Evolutionary conservation across 805 yeast species (phyloP), one percentile per base, ranked within the genome.

Genomic region (Kodamaea restingae): DNA sequence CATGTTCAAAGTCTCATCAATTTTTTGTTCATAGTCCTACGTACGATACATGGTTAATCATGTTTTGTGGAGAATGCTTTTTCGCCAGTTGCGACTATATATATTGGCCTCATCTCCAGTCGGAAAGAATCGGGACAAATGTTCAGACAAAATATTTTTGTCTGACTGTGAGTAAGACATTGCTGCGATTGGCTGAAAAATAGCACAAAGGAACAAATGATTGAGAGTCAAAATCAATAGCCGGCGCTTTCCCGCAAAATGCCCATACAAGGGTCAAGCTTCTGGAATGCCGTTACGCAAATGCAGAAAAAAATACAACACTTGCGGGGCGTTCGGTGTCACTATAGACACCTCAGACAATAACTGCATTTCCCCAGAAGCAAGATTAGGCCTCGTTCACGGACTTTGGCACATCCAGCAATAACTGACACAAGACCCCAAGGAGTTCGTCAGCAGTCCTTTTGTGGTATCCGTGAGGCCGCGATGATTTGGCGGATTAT

Each of bases 11-110:
- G n/a, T n/a, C n/a, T n/a, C n/a, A n/a, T n/a, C n/a, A n/a, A n/a
- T n/a, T n/a, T n/a, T n/a, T n/a, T n/a, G n/a, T n/a, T n/a, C 11
- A 4, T n/a, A 5, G 11, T 6, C 12, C 35, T 38, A 38, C 44
- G 18, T 38, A 37, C 44, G 38, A 38, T 42, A 34, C 45, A 39
- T 39, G 39, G 35, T 41, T 42, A 38, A 41, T 38, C 45, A 41
- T 38, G 38, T 28, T 39, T 24, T 33, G 27, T 21, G 27, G 27
- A 22, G 25, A 32, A 6, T 14, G 11, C 22, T 11, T 20, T 18
- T 18, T 32, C 11, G 22, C 20, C 15, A 15, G 18, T 17, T 5
- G 35, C 15, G 28, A 14, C 7, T 33, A 24, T 30, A 30, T 30
- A 30, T 30, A 30, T 30, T 17, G 3, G 14, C 5, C 36, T 33